phyloP scores from a whole-genome alignment of 2,329 filamentous ascomycete species.

The Byssoonygena ceratinophila region DNA sequence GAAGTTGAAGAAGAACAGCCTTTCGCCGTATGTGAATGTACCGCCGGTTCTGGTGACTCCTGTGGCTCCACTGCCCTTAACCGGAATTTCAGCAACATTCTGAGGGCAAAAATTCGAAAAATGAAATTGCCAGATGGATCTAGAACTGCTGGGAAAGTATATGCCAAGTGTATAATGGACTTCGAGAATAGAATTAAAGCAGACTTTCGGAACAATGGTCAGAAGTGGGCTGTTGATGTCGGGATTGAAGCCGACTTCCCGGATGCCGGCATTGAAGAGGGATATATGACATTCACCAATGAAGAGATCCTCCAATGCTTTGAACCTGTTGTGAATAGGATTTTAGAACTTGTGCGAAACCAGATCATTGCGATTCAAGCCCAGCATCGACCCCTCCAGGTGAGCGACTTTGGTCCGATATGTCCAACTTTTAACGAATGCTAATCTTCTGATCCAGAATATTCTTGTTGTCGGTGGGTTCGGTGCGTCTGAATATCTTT shows the following conservation, averaged over 20 bases:
- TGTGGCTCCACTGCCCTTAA: slow-evolving; percentile 98
- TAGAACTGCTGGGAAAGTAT: slow-evolving; percentile 93
- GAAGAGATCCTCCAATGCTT: slow-evolving; percentile 99
- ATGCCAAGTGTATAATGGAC: slow-evolving; percentile 99
- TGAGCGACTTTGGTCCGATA: slow-evolving; percentile 27
- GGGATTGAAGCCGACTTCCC: slow-evolving; percentile 98
- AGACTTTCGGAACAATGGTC: slow-evolving; percentile 96
- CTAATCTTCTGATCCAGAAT: slow-evolving; percentile 44
- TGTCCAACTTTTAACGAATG: background rate
- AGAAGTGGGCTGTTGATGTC: slow-evolving; percentile 98
- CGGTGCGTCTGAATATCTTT: slow-evolving; percentile 95
- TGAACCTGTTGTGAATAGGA: slow-evolving; percentile 94
- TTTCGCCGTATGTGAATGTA: slow-evolving; percentile 94
- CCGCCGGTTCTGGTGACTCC: slow-evolving; percentile 90
- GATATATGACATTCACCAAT: slow-evolving; percentile 99
- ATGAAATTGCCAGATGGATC: slow-evolving; percentile 98
- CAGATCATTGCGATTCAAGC: slow-evolving; percentile 99
- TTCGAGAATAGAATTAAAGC: slow-evolving; percentile 99
- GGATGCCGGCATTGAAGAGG: slow-evolving; percentile 94
- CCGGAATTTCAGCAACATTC: slow-evolving; percentile 95
- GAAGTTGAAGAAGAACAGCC: slow-evolving; percentile 96
- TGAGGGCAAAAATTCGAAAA: slow-evolving; percentile 94
- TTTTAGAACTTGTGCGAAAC: slow-evolving; percentile 89
- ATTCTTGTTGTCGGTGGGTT: slow-evolving; percentile 96
- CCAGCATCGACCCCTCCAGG: slow-evolving; percentile 82